These are phyloP conservation scores for Lichtheimia hyalospora DNA, from an alignment of 371 early-diverging fungal genomes.

Conservation along the genomic window DNA sequence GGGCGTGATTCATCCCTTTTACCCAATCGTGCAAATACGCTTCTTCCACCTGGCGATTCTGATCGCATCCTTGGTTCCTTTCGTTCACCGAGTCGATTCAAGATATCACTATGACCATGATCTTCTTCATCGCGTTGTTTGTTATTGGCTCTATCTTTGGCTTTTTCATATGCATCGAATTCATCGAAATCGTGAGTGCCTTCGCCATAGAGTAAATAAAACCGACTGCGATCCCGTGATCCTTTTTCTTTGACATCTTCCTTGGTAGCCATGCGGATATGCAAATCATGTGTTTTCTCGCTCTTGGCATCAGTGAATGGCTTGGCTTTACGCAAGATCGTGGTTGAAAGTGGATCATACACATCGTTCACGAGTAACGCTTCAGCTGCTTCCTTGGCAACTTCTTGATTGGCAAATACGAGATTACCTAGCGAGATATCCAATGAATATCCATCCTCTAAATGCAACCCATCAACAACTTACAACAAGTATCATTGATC, in stretches of 20 bases:
- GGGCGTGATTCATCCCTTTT: slow-evolving; percentile 9
- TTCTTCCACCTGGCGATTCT: background rate
- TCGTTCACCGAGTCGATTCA: background rate
- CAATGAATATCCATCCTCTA: too few relatives aligned
- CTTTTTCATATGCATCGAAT: too few relatives aligned
- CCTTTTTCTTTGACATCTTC: slow-evolving; percentile 52
- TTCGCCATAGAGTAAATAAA: slow-evolving; percentile 52
- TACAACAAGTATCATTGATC: slow-evolving; percentile 60
- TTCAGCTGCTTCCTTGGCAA: slow-evolving; percentile 37
- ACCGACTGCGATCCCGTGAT: slow-evolving; percentile 49
- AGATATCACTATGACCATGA: background rate
- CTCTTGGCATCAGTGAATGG: slow-evolving; percentile 9
- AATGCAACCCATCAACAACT: slow-evolving; percentile 6
- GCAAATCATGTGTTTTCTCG: slow-evolving; percentile 14
- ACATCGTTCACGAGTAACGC: slow-evolving; percentile 24
- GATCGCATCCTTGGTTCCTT: background rate
- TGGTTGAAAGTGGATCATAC: slow-evolving; percentile 18
- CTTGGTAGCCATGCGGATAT: slow-evolving; percentile 48
- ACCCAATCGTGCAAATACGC: slow-evolving; percentile 12
- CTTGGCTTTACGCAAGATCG: slow-evolving; percentile 28
- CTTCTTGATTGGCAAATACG: slow-evolving; percentile 22
- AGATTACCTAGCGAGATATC: slow-evolving; percentile 29
- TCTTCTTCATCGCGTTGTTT: background rate
- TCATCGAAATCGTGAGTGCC: slow-evolving; percentile 8
- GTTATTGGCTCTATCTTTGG: too few relatives aligned